Base-by-base conservation (phyloP, 2,329 filamentous ascomycete species). In the Exophiala sp. region DNA sequence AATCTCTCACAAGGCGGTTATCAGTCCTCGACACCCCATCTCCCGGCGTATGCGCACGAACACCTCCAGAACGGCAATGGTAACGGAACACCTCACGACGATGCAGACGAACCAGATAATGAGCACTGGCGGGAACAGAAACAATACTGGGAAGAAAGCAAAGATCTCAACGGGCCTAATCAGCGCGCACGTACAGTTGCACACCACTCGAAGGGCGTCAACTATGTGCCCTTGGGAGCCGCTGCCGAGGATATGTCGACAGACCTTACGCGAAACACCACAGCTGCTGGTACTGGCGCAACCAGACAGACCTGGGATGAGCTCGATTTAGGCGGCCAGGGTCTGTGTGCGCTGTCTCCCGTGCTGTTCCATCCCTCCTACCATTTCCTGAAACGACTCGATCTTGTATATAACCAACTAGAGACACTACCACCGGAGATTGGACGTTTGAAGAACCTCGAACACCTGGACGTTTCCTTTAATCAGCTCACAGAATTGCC, bases 281-380 rank as follows among this genome's bases (percentile, higher is more conserved):
- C 82, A 65, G 78, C 81, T 55, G 78, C 81, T 65, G 63, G 70
- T 39, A 68, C 65, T 21, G 39, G 34, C 7, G 21, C 52, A 10
- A 63, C 74, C 68, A 78, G 86, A 60, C 88, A 96, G 70, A 87
- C 91, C 65, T 97, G 94, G 94, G 84, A 89, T 69, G 91, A 91
- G 61, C 78, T 99, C 64, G 94, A 99, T 71, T 86, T 97, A 69
- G 94, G 91, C 64, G 94, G 94, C n/a, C 94, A 97, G 74, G 92
- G 92, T 16, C 77, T 99, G 45, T 87, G 91, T 62, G 88, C 90
- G 55, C 78, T 99, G 32, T 85, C 91, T 1, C 75, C 82, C 7
- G 83, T 87, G 41, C 78, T 99, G 32, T 97, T 97, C 75, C 79
- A 82, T 62, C 52, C 57, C 9, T 72, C 73, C 62, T 99, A 97